Evolutionary conservation across 139 green algal species (phyloP).

Genomic region (Closterium sp.): DNA sequence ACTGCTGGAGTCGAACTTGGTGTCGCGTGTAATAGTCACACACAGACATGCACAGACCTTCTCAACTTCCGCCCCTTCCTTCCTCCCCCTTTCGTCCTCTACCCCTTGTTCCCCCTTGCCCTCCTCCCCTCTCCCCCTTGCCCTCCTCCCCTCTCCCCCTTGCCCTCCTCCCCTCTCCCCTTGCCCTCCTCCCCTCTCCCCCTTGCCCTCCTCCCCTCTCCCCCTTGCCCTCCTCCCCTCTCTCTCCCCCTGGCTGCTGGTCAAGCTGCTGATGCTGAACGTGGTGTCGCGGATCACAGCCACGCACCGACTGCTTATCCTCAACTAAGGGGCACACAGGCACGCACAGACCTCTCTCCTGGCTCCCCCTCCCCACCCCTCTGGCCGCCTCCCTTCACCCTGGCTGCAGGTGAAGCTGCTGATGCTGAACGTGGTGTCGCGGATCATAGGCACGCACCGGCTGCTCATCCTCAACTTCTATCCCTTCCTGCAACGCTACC

Average conservation of each 20-base stretch:
- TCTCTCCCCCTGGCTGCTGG: conserved; percentile 11
- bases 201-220: neutral
- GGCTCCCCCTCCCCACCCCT: neutral
- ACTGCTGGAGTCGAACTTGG: no score
- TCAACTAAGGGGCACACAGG: no score
- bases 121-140: no score
- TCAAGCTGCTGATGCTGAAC: conserved; percentile 60
- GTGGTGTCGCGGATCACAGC: conserved; percentile 73
- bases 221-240: neutral
- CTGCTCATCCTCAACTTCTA: conserved; percentile 96
- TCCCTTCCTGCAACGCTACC: conserved; percentile 77
- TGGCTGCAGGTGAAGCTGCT: conserved; percentile 55
- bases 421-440: conserved; percentile 61
- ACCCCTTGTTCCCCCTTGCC: no score
- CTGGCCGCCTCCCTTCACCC: neutral
- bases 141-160: no score
- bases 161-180: no score
- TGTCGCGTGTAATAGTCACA: no score
- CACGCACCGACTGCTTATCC: conserved; percentile 85
- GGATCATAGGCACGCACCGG: conserved; percentile 85
- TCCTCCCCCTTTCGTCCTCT: no score
- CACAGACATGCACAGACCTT: no score
- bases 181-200: neutral
- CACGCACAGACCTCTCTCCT: neutral
- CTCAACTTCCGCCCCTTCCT: no score